A percentile compares a stretch with the other conserved stretches of the same genome.
Evolutionary conservation across 164 flowering plant species (phyloP).

Genomic region (Amborella trichopoda): DNA sequence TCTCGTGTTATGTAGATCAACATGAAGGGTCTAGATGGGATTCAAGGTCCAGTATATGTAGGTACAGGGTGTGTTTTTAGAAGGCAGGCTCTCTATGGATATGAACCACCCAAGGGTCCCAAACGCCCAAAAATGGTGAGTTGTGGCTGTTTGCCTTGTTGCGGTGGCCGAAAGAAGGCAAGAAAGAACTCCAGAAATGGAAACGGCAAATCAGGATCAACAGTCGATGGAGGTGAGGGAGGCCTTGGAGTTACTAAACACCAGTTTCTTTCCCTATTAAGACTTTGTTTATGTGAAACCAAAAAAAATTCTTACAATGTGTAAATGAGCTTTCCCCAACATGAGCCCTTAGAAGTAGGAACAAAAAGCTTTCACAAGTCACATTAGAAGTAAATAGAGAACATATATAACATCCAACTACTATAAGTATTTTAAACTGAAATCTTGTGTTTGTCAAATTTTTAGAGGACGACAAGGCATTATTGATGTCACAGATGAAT

Average conservation of each 20-base stretch:
- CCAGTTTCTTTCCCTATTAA: too few species aligned
- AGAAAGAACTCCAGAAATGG: slow-evolving; percentile 26
- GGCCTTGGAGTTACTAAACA: slow-evolving; percentile 43
- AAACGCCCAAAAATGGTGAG: slow-evolving; percentile 95
- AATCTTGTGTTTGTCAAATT: too few species aligned
- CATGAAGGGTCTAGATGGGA: slow-evolving; percentile 94
- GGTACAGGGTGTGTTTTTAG: slow-evolving; percentile 95
- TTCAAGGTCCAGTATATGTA: slow-evolving; percentile 94
- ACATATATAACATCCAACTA: too few species aligned
- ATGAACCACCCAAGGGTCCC: slow-evolving; percentile 75
- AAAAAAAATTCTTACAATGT: too few species aligned
- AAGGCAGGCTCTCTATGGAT: slow-evolving; percentile 91
- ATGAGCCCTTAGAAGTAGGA: too few species aligned
- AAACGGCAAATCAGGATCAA: slow-evolving; percentile 7
- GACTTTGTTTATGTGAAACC: too few species aligned
- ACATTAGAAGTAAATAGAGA: too few species aligned
- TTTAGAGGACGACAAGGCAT: slow-evolving; percentile 58
- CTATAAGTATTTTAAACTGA: too few species aligned
- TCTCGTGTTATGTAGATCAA: too few species aligned
- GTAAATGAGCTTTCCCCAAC: too few species aligned
- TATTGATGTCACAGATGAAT: slow-evolving; percentile 77
- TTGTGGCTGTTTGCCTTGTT: slow-evolving; percentile 90
- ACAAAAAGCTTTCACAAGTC: too few species aligned
- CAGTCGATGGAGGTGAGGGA: slow-evolving; percentile 21
- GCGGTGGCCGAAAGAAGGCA: slow-evolving; percentile 59